A percentile compares a stretch with the other conserved stretches of the same genome.
phyloP scores from a whole-genome alignment of 2,329 filamentous ascomycete genomes.

The Cladophialophora immunda region DNA sequence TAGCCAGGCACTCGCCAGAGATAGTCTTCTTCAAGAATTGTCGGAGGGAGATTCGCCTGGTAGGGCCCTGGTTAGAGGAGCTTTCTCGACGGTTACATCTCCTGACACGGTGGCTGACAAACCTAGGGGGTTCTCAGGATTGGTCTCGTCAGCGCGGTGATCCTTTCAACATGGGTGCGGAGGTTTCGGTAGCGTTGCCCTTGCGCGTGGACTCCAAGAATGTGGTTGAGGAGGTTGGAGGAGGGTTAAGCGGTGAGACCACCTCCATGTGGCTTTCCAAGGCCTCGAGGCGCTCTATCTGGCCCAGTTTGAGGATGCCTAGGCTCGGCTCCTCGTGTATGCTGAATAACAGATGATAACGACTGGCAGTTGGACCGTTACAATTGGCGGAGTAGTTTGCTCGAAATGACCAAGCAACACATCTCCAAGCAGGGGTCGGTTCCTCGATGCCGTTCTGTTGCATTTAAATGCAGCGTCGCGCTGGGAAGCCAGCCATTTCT shows the following conservation, averaged over 20 bases:
- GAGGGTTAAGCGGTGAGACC: not conserved
- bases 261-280: not conserved
- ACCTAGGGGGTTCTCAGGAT: not conserved
- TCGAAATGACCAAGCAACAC: not conserved
- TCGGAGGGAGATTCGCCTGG: not conserved
- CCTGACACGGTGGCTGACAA: not conserved
- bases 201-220: not conserved
- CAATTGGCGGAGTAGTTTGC: not conserved
- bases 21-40: too few species aligned
- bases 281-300: not conserved
- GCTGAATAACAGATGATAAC: slow-evolving; percentile 2
- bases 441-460: not conserved
- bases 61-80: not conserved
- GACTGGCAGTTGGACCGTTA: not conserved
- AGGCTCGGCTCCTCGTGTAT: not conserved
- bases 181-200: not conserved
- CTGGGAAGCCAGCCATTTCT: not conserved
- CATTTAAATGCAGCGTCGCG: not conserved
- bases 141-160: not conserved
- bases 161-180: not conserved
- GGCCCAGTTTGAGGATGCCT: not conserved
- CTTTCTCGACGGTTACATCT: not conserved
- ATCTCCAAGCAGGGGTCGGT: not conserved
- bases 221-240: not conserved
- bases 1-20: not conserved